Conservation (phyloP, 2,329 filamentous ascomycete genomes). For the Colletotrichum ledebouriae region DNA sequence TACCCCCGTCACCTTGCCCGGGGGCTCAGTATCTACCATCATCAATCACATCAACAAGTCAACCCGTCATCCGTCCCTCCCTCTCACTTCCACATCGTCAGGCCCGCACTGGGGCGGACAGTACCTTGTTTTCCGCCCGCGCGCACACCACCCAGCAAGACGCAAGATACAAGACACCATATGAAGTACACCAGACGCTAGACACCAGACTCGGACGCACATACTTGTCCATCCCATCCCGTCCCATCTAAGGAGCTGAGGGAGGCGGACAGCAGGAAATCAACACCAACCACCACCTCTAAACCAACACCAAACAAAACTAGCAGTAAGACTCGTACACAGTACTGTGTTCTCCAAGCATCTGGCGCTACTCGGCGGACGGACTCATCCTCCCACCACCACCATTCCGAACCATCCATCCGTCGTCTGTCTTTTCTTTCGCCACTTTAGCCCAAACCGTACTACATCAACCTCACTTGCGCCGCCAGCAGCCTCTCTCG, state of each 20-base stretch:
- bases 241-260: not conserved
- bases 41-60: conserved; percentile 10
- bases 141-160: conserved; percentile 18
- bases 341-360: too few species aligned
- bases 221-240: not conserved
- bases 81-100: not conserved
- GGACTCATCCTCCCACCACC: conserved; percentile 23
- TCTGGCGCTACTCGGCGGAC: conserved; percentile 16
- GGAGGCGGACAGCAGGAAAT: not conserved
- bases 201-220: conserved; percentile 5
- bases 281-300: not conserved
- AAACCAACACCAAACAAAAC: conserved; percentile 13
- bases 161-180: not conserved
- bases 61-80: conserved; percentile 25
- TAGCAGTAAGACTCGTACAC: too few species aligned
- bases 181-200: not conserved
- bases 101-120: not conserved
- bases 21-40: not conserved
- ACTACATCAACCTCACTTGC: conserved; percentile 38
- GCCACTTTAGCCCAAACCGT: conserved; percentile 37
- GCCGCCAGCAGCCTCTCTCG: conserved; percentile 37
- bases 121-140: conserved; percentile 31
- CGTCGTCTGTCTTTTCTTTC: conserved; percentile 22
- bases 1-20: not conserved
- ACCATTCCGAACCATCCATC: not conserved